phyloP scores from a whole-genome alignment of 371 early-diverging fungal genomes.

The Mortierella sp. region DNA sequence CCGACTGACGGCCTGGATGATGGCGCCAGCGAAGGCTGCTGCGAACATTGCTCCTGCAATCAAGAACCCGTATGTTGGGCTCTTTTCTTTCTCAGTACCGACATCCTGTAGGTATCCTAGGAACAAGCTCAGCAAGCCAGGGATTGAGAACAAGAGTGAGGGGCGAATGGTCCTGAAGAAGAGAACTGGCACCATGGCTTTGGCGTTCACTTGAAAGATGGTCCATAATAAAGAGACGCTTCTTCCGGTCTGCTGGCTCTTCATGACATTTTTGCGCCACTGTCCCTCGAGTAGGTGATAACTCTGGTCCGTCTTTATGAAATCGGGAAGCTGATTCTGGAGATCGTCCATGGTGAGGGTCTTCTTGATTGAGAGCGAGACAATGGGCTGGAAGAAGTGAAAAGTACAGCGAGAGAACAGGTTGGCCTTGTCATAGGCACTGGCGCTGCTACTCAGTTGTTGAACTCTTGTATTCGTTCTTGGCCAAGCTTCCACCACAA shows the following conservation, averaged over 20 bases:
- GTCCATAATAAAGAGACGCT: conserved; percentile 15
- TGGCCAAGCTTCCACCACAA: conserved; percentile 34
- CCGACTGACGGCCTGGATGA: conserved; percentile 24
- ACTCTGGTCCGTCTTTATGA: conserved; percentile 1
- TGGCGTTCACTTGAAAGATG: conserved; percentile 12
- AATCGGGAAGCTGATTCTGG: conserved; percentile 23
- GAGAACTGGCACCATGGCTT: conserved; percentile 16
- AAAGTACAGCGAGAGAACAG: conserved; percentile 21
- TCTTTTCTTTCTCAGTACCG: neutral
- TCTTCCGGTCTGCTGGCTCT: neutral
- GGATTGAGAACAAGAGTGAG: conserved; percentile 17
- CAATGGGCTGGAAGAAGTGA: conserved; percentile 24
- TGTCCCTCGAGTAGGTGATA: conserved; percentile 1
- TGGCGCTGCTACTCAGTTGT: conserved; percentile 4
- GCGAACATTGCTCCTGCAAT: conserved; percentile 21
- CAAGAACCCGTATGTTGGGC: conserved; percentile 11
- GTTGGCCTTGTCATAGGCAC: conserved; percentile 35
- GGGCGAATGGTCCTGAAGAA: conserved; percentile 15
- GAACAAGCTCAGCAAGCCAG: conserved; percentile 21
- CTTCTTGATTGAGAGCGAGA: conserved; percentile 19
- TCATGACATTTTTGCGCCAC: conserved; percentile 20
- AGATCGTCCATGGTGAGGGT: conserved; percentile 21
- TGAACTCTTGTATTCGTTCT: conserved; percentile 19
- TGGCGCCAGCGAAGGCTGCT: conserved; percentile 9
- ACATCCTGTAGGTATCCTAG: conserved; percentile 21